Conservation (phyloP, 1,284 basidiomycete genomes). For the Ceratobasidium sp. region DNA sequence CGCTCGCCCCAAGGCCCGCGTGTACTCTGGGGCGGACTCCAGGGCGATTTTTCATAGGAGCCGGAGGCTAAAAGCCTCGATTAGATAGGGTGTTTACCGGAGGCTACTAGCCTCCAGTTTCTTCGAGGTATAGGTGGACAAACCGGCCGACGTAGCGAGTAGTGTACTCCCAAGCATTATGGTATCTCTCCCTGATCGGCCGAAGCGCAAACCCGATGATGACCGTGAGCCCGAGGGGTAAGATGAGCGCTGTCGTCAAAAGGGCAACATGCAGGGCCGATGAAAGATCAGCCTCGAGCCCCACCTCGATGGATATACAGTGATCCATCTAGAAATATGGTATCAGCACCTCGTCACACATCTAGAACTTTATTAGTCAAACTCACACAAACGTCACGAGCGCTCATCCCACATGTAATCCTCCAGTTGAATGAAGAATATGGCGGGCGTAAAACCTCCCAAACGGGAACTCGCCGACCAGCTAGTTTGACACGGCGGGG, state of each 20-base stretch:
- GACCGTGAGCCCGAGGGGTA: conserved; percentile 26
- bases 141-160: conserved; percentile 38
- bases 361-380: not conserved
- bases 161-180: conserved; percentile 38
- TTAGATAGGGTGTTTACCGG: too few relatives aligned
- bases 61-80: too few relatives aligned
- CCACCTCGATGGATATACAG: conserved; percentile 44
- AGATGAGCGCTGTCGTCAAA: conserved; percentile 23
- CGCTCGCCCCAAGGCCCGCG: too few relatives aligned
- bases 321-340: conserved; percentile 31
- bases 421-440: conserved; percentile 30
- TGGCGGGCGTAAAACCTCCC: conserved; percentile 37
- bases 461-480: conserved; percentile 8
- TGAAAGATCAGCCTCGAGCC: not conserved
- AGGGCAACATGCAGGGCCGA: conserved; percentile 16
- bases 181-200: conserved; percentile 32
- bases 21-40: too few relatives aligned
- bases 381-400: conserved; percentile 39
- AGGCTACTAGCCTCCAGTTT: too few relatives aligned
- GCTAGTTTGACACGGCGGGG: conserved; percentile 17
- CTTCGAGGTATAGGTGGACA: too few relatives aligned
- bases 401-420: conserved; percentile 37
- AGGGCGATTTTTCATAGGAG: too few relatives aligned
- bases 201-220: conserved; percentile 32
- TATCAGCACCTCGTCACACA: not conserved